Evolutionary conservation across 306 rosid species (phyloP).

Genomic region (Pueraria montana): DNA sequence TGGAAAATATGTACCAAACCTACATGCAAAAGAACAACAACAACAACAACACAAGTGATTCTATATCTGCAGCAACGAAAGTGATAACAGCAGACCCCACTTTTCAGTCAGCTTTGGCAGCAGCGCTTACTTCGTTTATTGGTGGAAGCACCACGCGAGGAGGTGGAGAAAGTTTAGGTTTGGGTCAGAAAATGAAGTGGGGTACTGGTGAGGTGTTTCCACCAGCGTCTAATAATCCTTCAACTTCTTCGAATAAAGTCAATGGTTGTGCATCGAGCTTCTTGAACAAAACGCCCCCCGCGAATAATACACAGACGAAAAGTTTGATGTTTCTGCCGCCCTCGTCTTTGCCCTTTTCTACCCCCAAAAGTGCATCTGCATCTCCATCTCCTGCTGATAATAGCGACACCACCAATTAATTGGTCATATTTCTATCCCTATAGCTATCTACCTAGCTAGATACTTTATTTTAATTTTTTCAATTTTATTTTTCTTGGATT

Average conservation of each 20-base stretch:
- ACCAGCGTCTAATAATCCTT: conserved; percentile 35
- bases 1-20: conserved; percentile 56
- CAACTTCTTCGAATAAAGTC: conserved; percentile 47
- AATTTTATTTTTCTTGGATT: not conserved
- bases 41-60: conserved; percentile 31
- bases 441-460: too few species aligned
- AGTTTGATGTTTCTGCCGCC: conserved; percentile 60
- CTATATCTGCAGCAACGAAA: conserved; percentile 92
- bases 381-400: conserved; percentile 63
- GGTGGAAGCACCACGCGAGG: conserved; percentile 51
- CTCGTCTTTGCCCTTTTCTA: conserved; percentile 69
- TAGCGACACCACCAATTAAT: conserved; percentile 48
- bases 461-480: not conserved
- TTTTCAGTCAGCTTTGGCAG: conserved; percentile 88
- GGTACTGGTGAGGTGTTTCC: conserved; percentile 52
- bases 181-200: conserved; percentile 58
- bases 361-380: conserved; percentile 69
- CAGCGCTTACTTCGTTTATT: conserved; percentile 77
- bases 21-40: conserved; percentile 59
- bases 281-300: conserved; percentile 52
- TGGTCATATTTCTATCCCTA: not conserved
- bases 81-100: conserved; percentile 84
- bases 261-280: conserved; percentile 66
- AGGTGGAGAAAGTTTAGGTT: conserved; percentile 43
- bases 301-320: conserved; percentile 49